These are phyloP conservation scores for Penicillium frequentans DNA, from an alignment of 2,329 filamentous ascomycete species.

Conservation along the genomic window DNA sequence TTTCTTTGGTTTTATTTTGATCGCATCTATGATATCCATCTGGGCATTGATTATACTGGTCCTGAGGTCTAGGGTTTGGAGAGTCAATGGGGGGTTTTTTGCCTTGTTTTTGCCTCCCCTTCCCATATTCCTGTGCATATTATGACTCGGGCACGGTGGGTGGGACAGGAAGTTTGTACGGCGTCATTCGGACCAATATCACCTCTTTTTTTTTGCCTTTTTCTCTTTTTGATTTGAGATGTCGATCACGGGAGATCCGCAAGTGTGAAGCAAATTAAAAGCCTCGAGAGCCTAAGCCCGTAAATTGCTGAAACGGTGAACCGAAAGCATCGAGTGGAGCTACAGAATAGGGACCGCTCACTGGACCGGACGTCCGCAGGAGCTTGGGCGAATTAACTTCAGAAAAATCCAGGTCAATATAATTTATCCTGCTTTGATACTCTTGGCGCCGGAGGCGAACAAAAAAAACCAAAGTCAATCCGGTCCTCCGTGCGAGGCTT, in stretches of 20 bases:
- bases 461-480: background rate
- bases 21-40: conserved; percentile 26
- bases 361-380: conserved; percentile 24
- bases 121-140: background rate
- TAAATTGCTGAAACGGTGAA: background rate
- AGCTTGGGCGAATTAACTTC: background rate
- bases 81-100: background rate
- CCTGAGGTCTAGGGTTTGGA: background rate
- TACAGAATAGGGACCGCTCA: background rate
- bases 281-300: background rate
- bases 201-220: conserved; percentile 4
- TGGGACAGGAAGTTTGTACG: conserved; percentile 12
- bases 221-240: conserved; percentile 1
- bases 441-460: conserved; percentile 15
- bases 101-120: background rate
- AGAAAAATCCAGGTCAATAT: background rate
- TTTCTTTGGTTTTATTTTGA: background rate
- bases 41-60: conserved; percentile 11
- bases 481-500: background rate
- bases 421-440: conserved; percentile 4
- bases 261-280: background rate
- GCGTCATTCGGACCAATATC: conserved; percentile 17
- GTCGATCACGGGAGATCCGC: conserved; percentile 24
- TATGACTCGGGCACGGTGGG: conserved; percentile 3
- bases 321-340: background rate